phyloP scores from a whole-genome alignment of 352 stramenopile genomes.

The Blastocystis sp. region DNA sequence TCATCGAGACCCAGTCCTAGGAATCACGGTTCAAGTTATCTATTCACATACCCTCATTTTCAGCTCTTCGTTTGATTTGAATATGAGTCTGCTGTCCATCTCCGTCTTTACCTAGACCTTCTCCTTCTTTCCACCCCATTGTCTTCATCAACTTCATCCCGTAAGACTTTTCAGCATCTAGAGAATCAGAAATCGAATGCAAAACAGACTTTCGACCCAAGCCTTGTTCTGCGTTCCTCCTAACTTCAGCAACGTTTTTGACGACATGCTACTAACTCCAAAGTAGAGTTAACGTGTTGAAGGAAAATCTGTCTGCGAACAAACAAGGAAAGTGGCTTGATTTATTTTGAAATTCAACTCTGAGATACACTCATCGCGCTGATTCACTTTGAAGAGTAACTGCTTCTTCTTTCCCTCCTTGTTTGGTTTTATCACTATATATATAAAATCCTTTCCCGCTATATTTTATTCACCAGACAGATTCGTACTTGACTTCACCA shows the following conservation, averaged over 20 bases:
- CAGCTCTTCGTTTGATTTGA: not conserved
- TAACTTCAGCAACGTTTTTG: not conserved
- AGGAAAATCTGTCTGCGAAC: not conserved
- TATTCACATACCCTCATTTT: not conserved
- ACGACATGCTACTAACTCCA: slow-evolving; percentile 56
- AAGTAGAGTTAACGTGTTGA: not conserved
- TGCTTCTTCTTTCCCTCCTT: slow-evolving; percentile 55
- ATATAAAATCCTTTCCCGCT: slow-evolving; percentile 58
- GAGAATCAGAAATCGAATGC: not conserved
- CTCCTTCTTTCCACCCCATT: slow-evolving; percentile 54
- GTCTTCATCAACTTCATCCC: slow-evolving; percentile 58
- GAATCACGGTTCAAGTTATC: not conserved
- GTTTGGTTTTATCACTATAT: slow-evolving; percentile 17
- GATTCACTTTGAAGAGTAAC: slow-evolving; percentile 7
- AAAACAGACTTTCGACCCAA: slow-evolving; percentile 15
- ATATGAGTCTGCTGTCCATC: slow-evolving; percentile 52
- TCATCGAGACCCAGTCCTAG: slow-evolving; percentile 22
- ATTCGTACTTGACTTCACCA: not conserved
- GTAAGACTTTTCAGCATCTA: slow-evolving; percentile 15
- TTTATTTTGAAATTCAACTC: not conserved
- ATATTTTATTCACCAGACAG: not conserved
- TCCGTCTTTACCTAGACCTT: slow-evolving; percentile 46
- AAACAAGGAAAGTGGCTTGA: not conserved
- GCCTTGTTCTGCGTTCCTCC: slow-evolving; percentile 55
- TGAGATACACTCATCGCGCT: not conserved